Percentiles rank a stretch among this genome's conserved stretches.
Conservation (phyloP, 768 basidiomycete species). For the Lentinula edodes region DNA sequence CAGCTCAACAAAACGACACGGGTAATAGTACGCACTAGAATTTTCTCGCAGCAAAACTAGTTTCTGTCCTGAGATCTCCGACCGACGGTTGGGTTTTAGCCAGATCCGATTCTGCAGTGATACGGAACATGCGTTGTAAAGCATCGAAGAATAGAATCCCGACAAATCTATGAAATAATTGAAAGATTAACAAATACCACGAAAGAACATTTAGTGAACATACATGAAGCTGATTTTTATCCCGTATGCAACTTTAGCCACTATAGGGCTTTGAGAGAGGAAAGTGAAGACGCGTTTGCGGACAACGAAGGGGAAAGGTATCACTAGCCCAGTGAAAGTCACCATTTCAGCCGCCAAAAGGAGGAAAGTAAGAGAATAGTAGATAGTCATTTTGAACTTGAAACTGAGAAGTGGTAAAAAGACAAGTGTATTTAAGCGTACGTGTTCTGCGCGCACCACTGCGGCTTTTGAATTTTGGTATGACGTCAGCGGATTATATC, state of each 20-base stretch:
- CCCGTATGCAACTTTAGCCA: slow-evolving; percentile 85
- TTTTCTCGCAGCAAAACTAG: slow-evolving; percentile 86
- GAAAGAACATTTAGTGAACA: slow-evolving; percentile 17
- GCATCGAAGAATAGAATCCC: slow-evolving; percentile 87
- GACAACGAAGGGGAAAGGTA: slow-evolving; percentile 75
- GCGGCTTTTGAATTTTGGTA: no score
- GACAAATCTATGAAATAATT: slow-evolving; percentile 51
- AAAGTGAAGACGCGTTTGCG: slow-evolving; percentile 70
- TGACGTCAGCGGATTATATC: no score
- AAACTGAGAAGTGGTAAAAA: no score
- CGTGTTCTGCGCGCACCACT: no score
- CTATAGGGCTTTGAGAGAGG: slow-evolving; percentile 58
- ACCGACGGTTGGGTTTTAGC: slow-evolving; percentile 51
- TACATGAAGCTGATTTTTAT: slow-evolving; percentile 95
- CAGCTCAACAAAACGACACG: not conserved
- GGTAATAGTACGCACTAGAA: slow-evolving; percentile 65
- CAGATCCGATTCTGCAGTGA: slow-evolving; percentile 64
- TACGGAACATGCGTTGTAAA: slow-evolving; percentile 86
- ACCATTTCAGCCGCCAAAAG: slow-evolving; percentile 82
- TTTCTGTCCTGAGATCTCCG: slow-evolving; percentile 71
- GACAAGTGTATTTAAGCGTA: no score
- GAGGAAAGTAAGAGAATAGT: slow-evolving; percentile 76
- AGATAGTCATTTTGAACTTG: slow-evolving; percentile 26
- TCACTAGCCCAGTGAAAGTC: slow-evolving; percentile 80
- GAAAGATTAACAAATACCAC: not conserved